phyloP scores from a whole-genome alignment of 2,329 filamentous ascomycete species.

The Colletotrichum chlorophyti region DNA sequence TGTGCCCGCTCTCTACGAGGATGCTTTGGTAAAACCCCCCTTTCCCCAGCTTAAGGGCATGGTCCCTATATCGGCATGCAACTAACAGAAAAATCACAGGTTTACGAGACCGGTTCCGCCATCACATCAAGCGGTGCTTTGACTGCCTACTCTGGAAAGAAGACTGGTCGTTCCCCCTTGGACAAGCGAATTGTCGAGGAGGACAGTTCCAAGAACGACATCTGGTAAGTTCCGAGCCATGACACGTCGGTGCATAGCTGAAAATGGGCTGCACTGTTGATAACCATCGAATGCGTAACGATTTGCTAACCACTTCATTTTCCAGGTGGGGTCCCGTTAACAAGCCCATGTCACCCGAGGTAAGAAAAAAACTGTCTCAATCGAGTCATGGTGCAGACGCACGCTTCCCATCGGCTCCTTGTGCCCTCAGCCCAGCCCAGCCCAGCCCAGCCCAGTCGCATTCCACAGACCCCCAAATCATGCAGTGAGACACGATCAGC shows the following conservation, averaged over 20 bases:
- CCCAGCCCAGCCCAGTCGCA: not conserved
- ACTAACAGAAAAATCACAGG: conserved; percentile 31
- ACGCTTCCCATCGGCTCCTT: conserved; percentile 19
- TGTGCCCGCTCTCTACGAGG: conserved; percentile 95
- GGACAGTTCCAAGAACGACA: conserved; percentile 82
- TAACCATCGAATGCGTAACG: conserved; percentile 9
- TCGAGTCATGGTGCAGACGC: conserved; percentile 23
- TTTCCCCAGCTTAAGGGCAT: too few species aligned
- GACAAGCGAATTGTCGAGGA: conserved; percentile 99
- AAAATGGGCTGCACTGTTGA: not conserved
- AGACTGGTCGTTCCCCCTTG: conserved; percentile 94
- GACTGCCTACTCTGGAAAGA: conserved; percentile 96
- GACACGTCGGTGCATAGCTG: not conserved
- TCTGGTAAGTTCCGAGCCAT: conserved; percentile 69
- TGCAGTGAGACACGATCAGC: not conserved
- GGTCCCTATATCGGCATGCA: not conserved
- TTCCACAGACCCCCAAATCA: not conserved
- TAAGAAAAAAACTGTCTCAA: conserved; percentile 58
- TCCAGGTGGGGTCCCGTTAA: conserved; percentile 92
- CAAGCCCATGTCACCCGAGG: conserved; percentile 97
- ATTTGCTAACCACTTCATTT: conserved; percentile 25
- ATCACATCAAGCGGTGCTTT: conserved; percentile 95
- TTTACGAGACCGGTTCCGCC: conserved; percentile 95
- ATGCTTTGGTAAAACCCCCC: too few species aligned
- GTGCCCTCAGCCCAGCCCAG: conserved; percentile 11